These are phyloP conservation scores for Pichia sp. DNA, from an alignment of 1,139 yeast genomes.

Conservation along the genomic window DNA sequence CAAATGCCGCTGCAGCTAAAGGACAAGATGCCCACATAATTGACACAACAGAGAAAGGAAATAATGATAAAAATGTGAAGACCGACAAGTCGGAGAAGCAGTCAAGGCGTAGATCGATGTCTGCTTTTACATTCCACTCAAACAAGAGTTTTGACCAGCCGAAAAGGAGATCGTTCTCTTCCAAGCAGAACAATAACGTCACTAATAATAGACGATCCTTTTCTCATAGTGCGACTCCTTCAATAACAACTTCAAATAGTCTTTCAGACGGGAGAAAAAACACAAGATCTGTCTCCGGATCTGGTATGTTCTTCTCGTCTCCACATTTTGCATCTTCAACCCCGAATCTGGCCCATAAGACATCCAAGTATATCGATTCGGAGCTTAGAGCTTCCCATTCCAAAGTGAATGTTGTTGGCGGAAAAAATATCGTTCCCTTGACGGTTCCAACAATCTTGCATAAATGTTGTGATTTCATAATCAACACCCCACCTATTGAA, in stretches of 20 bases:
- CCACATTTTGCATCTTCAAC: slow-evolving; percentile 13
- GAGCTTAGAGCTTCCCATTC: slow-evolving; percentile 18
- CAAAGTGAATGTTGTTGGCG: slow-evolving; percentile 1
- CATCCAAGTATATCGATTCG: slow-evolving; percentile 8
- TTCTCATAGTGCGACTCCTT: no score
- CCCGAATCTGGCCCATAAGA: slow-evolving; percentile 7
- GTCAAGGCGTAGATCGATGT: slow-evolving; percentile 9
- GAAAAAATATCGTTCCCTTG: no score
- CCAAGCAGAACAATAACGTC: background rate
- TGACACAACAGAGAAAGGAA: no score
- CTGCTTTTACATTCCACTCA: slow-evolving; percentile 8
- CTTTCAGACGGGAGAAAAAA: background rate
- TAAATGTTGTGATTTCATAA: slow-evolving; percentile 25
- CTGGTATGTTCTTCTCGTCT: slow-evolving; percentile 8
- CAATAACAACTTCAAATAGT: no score
- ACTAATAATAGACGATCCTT: background rate
- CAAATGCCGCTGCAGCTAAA: no score
- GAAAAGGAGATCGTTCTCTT: slow-evolving; percentile 12
- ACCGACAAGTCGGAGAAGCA: background rate
- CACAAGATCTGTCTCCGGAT: background rate
- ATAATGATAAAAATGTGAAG: no score
- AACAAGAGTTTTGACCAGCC: slow-evolving; percentile 9
- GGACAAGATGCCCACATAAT: no score
- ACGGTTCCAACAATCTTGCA: slow-evolving; percentile 24
- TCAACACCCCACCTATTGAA: slow-evolving; percentile 20